Conservation (phyloP, 345 rosid species). For the Salix caprea region DNA sequence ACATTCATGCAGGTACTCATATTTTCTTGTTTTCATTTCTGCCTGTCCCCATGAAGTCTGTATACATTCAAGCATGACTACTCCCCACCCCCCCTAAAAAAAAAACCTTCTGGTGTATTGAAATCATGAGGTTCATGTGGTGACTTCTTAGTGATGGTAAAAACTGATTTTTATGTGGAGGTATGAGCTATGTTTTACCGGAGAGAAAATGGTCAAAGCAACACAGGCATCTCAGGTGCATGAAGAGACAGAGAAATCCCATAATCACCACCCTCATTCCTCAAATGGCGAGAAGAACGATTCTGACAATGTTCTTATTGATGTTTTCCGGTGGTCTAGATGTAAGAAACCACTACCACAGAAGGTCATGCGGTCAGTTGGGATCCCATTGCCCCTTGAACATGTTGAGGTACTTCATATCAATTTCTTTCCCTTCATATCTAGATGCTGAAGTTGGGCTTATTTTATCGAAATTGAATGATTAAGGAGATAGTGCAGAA, state of each 20-base stretch:
- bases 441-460: background rate
- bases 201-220: slow-evolving; percentile 79
- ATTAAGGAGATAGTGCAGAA: background rate
- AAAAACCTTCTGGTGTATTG: background rate
- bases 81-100: no score
- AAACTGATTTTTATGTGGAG: slow-evolving; percentile 31
- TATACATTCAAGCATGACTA: no score
- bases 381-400: slow-evolving; percentile 83
- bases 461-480: background rate
- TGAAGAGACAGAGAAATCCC: slow-evolving; percentile 67
- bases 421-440: background rate
- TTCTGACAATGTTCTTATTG: slow-evolving; percentile 52
- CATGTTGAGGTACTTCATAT: slow-evolving; percentile 64
- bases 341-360: slow-evolving; percentile 92
- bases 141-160: background rate
- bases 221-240: slow-evolving; percentile 40
- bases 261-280: slow-evolving; percentile 50
- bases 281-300: slow-evolving; percentile 74
- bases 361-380: slow-evolving; percentile 76
- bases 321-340: slow-evolving; percentile 88
- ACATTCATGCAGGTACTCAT: slow-evolving; percentile 83
- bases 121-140: background rate
- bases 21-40: slow-evolving; percentile 1
- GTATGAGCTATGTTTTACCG: slow-evolving; percentile 88
- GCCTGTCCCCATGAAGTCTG: background rate